Base-by-base conservation (phyloP, 2,329 filamentous ascomycete genomes). In the Pseudocercospora vitis region DNA sequence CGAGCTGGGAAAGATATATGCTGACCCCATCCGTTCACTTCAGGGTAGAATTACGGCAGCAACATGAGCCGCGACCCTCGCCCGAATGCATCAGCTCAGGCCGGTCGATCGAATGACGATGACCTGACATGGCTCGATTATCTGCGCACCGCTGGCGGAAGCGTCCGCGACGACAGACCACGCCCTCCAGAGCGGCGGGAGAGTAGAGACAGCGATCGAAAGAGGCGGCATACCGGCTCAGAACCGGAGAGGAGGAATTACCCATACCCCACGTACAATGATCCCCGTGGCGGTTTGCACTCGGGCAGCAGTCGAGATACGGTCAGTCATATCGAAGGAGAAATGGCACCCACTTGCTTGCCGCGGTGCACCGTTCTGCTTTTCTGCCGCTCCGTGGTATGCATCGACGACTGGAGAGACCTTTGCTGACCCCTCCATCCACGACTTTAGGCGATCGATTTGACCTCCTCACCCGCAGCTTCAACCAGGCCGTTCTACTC, bases 221-320 rank as follows among this genome's bases (percentile, higher is more conserved):
- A 68, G 53, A 60, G 65, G 42, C 51, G 64, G 44, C 61, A 66
- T 28, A 62, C 63, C 2, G 59, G 62, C 18, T 48, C 56, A 8
- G 60, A 65, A 28, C 60, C 58, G n/a, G 58, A 59, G 53, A 28
- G 59, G 44, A 50, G 60, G 46, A 52, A 52, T 11, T 63, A 65
- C 49, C 60, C 60, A n/a, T 62, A 64, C 33, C 39, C 58, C 19
- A 19, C 50, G 19, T 28, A 53, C 19, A 29, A 39, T 16, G 6
- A 7, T 33, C n/a, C 29, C 7, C 52, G 45, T 29, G 29, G 23
- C 28, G 46, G 32, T 6, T 37, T 23, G 19, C 48, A 42, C 31
- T 14, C 31, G 3, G 63, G 60, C 7, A 51, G 28, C 33, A 58
- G 52, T 9, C 40, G 50, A 29, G 57, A 57, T 9, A 54, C n/a